These are phyloP conservation scores for Cadophora gregata DNA, from an alignment of 2,329 filamentous ascomycete species.

Conservation along the genomic window DNA sequence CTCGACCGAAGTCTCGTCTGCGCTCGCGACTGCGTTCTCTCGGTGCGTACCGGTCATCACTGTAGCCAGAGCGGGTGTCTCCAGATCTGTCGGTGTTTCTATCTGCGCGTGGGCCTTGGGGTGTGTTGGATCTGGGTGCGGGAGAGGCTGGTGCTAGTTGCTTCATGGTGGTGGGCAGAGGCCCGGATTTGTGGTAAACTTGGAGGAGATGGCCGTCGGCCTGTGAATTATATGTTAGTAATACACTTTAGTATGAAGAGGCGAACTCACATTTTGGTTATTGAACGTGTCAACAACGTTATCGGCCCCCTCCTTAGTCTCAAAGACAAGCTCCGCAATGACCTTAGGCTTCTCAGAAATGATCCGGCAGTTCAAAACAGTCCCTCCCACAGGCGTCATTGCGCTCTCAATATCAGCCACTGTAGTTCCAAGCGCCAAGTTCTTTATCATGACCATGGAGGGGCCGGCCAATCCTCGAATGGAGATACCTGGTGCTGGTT, in stretches of 20 bases:
- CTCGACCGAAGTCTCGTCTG: constrained; percentile 36
- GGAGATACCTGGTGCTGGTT: constrained; percentile 59
- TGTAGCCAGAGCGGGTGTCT: constrained; percentile 33
- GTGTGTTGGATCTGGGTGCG: constrained; percentile 30
- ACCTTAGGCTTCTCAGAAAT: constrained; percentile 73
- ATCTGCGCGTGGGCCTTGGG: constrained; percentile 43
- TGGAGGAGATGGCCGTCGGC: constrained; percentile 77
- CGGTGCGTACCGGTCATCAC: constrained; percentile 36
- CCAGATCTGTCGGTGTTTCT: constrained; percentile 29
- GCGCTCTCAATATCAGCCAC: constrained; percentile 84
- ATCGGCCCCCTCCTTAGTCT: constrained; percentile 74
- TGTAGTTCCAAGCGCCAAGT: constrained; percentile 83
- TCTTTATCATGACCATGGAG: constrained; percentile 76
- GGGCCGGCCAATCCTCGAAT: constrained; percentile 78
- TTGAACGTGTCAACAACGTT: constrained; percentile 78
- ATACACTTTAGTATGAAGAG: constrained; percentile 2
- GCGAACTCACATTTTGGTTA: constrained; percentile 70
- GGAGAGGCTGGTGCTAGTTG: constrained; percentile 19
- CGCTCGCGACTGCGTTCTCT: constrained; percentile 36
- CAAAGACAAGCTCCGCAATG: constrained; percentile 78
- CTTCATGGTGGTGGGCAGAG: constrained; percentile 29
- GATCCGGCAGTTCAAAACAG: constrained; percentile 70
- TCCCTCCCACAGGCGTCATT: constrained; percentile 75
- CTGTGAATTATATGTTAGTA: constrained; percentile 46
- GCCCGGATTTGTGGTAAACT: constrained; percentile 70